These are phyloP conservation scores for Skeletonema menzelii DNA, from an alignment of 108 stramenopile species.

Conservation along the genomic window DNA sequence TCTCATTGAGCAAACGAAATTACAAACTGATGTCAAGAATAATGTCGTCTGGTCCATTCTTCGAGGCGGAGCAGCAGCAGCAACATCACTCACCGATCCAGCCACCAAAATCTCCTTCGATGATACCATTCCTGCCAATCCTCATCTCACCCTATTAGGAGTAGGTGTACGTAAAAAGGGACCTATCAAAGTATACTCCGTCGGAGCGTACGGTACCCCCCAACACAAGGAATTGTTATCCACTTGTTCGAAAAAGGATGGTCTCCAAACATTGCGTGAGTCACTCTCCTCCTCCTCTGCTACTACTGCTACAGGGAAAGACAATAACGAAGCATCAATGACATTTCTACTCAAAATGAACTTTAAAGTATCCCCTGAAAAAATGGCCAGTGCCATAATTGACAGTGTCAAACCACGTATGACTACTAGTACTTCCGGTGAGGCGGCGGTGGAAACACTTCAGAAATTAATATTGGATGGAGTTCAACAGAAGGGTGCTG, in stretches of 20 bases:
- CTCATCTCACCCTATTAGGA: slow-evolving; percentile 35
- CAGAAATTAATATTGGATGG: slow-evolving; percentile 73
- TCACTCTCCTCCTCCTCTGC: slow-evolving; percentile 44
- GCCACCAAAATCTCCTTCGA: slow-evolving; percentile 74
- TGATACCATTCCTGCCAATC: slow-evolving; percentile 31
- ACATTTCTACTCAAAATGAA: slow-evolving; percentile 77
- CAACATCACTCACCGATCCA: slow-evolving; percentile 52
- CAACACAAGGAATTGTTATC: slow-evolving; percentile 46
- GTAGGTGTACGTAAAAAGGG: slow-evolving; percentile 84
- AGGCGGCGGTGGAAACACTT: slow-evolving; percentile 54
- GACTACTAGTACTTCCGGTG: slow-evolving; percentile 15
- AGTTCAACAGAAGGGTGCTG: slow-evolving; percentile 57
- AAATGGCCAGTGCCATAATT: slow-evolving; percentile 83
- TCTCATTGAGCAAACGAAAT: not conserved
- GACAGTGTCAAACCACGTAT: slow-evolving; percentile 70
- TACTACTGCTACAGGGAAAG: not conserved
- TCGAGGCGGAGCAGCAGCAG: not conserved
- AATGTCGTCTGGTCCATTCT: not conserved
- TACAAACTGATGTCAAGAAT: not conserved
- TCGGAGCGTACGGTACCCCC: slow-evolving; percentile 70
- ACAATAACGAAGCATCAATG: not conserved
- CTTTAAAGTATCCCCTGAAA: slow-evolving; percentile 85
- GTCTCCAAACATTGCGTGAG: slow-evolving; percentile 50
- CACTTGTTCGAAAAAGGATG: slow-evolving; percentile 36
- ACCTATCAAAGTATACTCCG: slow-evolving; percentile 83